A percentile compares a stretch with the other conserved stretches of the same genome.
These are phyloP conservation scores for Irpex sp. DNA, from an alignment of 1,284 basidiomycete species.

Conservation along the genomic window DNA sequence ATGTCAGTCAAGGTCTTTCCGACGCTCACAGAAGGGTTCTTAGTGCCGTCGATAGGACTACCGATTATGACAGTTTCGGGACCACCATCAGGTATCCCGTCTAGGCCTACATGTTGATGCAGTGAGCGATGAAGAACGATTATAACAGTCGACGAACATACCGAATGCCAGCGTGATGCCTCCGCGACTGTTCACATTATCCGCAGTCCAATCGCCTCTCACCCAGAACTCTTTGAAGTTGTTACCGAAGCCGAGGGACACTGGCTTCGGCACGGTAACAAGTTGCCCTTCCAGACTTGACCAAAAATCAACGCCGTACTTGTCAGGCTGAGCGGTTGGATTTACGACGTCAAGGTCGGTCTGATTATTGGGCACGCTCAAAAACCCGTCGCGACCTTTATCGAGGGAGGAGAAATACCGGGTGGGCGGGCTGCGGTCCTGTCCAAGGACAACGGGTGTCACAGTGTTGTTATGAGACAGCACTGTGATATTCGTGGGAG, in stretches of 20 bases:
- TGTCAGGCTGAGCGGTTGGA: constrained; percentile 41
- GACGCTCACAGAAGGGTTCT: constrained; percentile 46
- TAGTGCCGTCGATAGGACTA: constrained; percentile 48
- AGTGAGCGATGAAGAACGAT: neutral
- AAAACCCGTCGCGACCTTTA: constrained; percentile 45
- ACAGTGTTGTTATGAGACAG: constrained; percentile 46
- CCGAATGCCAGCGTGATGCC: constrained; percentile 52
- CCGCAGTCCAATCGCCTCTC: constrained; percentile 50
- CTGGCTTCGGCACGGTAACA: constrained; percentile 47
- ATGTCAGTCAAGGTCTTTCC: constrained; percentile 49
- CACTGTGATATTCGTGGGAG: constrained; percentile 43
- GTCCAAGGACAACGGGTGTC: constrained; percentile 44
- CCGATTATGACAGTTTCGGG: constrained; percentile 56
- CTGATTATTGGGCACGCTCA: constrained; percentile 51
- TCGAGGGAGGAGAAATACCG: constrained; percentile 46
- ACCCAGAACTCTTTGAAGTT: constrained; percentile 57
- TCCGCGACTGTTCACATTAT: constrained; percentile 51
- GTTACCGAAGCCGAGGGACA: constrained; percentile 47
- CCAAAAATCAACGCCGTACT: constrained; percentile 61
- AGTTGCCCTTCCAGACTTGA: constrained; percentile 56
- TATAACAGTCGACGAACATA: constrained; percentile 17
- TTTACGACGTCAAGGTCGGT: constrained; percentile 41
- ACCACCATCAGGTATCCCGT: constrained; percentile 51
- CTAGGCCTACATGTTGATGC: constrained; percentile 32
- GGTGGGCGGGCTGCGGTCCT: constrained; percentile 50